Base-by-base conservation (phyloP, 805 yeast species). In the Spathaspora sp. region DNA sequence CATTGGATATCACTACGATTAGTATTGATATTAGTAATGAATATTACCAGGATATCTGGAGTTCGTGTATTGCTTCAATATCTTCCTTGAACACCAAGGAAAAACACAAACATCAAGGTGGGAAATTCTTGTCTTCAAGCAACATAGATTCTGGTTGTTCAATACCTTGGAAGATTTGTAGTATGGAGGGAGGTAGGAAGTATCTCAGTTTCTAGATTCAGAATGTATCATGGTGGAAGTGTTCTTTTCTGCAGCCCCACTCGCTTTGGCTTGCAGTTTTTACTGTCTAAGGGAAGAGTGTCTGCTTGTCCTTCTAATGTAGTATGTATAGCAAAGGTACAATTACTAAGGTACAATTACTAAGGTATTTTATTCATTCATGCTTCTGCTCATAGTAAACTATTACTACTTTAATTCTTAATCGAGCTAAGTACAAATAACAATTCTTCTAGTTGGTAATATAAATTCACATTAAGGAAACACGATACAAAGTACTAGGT, bases 71-170 rank as follows among this genome's bases (percentile, higher is more conserved):
- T 17, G 16, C 46, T 2, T 44, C 50, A 19, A 68, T 60, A 45
- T 52, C 63, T 42, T 67, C 70, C 73, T 47, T 64, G 65, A 9
- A 65, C 67, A 17, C 68, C 72, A 17, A 68, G 50, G 47, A 69
- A 69, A 43, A 69, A 52, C 7, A 66, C 31, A 26, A 66, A 57
- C 28, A 48, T 55, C 10, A 58, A 42, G 9, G 20, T 29, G 35
- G 46, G 35, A 23, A 10, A 16, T 7, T 7, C 12, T 32, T 14
- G 19, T 42, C 19, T 12, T 47, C 51, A 28, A 45, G 10, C 23
- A 19, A 7, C 47, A 44, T 44, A 11, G 46, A 14, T 11, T 19
- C 28, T 8, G 20, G 47, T 10, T n/a, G 38, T 26, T 47, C 28
- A 16, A 47, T 35, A 18, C 17, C 47, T 16, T 16, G 44, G 16